Base-by-base conservation (phyloP, 2,329 filamentous ascomycete species). In the Xylariaceae sp. region DNA sequence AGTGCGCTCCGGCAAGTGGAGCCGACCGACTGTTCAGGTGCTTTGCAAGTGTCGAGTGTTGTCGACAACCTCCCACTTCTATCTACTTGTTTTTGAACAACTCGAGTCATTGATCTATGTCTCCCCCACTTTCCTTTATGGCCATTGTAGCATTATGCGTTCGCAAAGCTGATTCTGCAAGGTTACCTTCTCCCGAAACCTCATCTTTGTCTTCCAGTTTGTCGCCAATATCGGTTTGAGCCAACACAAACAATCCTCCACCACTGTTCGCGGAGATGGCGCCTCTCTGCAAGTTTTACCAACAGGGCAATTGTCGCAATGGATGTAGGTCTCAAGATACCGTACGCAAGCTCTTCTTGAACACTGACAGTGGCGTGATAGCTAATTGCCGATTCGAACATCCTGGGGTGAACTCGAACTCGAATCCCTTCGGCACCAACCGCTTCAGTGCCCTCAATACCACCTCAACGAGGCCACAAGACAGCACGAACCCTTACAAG, bases 291-390 rank as follows among this genome's bases (percentile, higher is more conserved):
- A 81, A 74, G 62, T 91, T 84, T 71, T 91, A 80, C 68, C 81
- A 82, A 69, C 80, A 87, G 70, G 87, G 87, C 39, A 79, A 78
- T 61, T 92, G 88, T 77, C 84, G 77, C 67, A 86, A 82, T 69
- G 87, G 87, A 74, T 78, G 87, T 87, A 77, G 62, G 79, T 11
- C 45, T 14, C 14, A 33, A 43, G 44, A 16, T 19, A 6, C 5
- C 12, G 23, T n/a, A 31, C 28, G 19, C 16, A 17, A 7, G 31
- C 2, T 23, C n/a, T 8, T n/a, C n/a, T 2, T 28, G 29, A 45
- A 31, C 23, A 17, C 39, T 44, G 47, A 69, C 33, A 67, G 47
- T 51, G n/a, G 6, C 28, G 11, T 46, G 16, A 12, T 50, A 86
- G 84, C 75, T 43, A 76, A 69, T 45, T 87, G 84, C 67, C 76